These are phyloP conservation scores for Aristolochia californica DNA, from an alignment of 164 flowering plant species.

Conservation along the genomic window DNA sequence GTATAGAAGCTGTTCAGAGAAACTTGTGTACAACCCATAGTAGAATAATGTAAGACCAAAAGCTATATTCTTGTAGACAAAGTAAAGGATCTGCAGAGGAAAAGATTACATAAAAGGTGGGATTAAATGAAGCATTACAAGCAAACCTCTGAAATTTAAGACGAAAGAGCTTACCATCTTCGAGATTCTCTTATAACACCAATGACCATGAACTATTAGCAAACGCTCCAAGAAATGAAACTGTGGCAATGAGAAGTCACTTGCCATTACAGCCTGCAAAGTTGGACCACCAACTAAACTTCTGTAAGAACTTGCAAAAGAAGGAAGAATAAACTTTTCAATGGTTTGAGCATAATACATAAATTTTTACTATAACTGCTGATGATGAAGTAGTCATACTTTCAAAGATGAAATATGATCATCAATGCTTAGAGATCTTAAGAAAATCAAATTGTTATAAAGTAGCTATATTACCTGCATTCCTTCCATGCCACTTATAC, in stretches of 20 bases:
- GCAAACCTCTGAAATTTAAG: not conserved
- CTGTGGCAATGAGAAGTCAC: slow-evolving; percentile 54
- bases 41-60: slow-evolving; percentile 63
- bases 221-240: slow-evolving; percentile 45
- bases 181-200: slow-evolving; percentile 63
- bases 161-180: slow-evolving; percentile 30
- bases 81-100: slow-evolving; percentile 39
- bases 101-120: not conserved
- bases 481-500: slow-evolving; percentile 69
- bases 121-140: not conserved
- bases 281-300: not conserved
- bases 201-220: slow-evolving; percentile 61
- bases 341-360: not conserved
- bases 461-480: slow-evolving; percentile 39
- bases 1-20: slow-evolving; percentile 37
- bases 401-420: not conserved
- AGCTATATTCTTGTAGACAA: slow-evolving; percentile 51
- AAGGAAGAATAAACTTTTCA: not conserved
- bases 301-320: not conserved
- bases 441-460: not conserved
- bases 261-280: slow-evolving; percentile 64
- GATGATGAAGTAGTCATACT: not conserved
- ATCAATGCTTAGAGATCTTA: not conserved
- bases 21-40: slow-evolving; percentile 34
- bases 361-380: not conserved